Base-by-base conservation (phyloP, 805 yeast genomes). In the Pichia cabralensis region DNA sequence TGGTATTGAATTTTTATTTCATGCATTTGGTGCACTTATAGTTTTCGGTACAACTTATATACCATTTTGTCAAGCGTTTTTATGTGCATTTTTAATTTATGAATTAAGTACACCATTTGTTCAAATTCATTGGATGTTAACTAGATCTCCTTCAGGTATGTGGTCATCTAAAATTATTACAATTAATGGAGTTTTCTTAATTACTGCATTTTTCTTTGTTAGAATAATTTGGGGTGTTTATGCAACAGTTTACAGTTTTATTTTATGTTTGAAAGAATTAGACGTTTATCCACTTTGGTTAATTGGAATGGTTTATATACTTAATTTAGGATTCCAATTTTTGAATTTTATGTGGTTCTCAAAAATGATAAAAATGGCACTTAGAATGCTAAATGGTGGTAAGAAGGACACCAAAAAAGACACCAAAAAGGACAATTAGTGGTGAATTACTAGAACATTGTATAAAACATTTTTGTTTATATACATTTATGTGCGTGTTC, bases 61-160 rank as follows among this genome's bases (percentile, higher is more conserved):
- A 22, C 96, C 96, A 3, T 82, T 76, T 56, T 73, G 84, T 52
- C 75, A 79, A 56, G 80, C 86, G 33, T 80, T 81, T 74, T 70
- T 82, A 19, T 89, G 95, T 1, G 74, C 78, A 15, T 92, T 88
- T 54, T 65, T 92, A 47, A 54, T 82, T 32, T 92, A 81, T 57
- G 98, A 92, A 60, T 68, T 82, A 26, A 80, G 94, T 30, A 83
- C 96, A 2, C 97, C 97, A 8, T 92, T 92, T 59, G 95, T 92
- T 42, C 94, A 92, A 58, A 55, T 83, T 52, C 84, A 92, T 56
- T 92, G 96, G 96, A 88, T 80, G 56, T 76, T 85, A 22, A 69
- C 80, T 22, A 78, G 82, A 47, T 63, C 86, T 13, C 92, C 95
- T 1, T 66, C 66, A 1, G 82, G 80, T 4, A 56, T 74, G 4